Percentiles rank a stretch among this genome's conserved stretches.
Conservation (phyloP, 2,329 filamentous ascomycete genomes). For the Penicillium vulpinum region DNA sequence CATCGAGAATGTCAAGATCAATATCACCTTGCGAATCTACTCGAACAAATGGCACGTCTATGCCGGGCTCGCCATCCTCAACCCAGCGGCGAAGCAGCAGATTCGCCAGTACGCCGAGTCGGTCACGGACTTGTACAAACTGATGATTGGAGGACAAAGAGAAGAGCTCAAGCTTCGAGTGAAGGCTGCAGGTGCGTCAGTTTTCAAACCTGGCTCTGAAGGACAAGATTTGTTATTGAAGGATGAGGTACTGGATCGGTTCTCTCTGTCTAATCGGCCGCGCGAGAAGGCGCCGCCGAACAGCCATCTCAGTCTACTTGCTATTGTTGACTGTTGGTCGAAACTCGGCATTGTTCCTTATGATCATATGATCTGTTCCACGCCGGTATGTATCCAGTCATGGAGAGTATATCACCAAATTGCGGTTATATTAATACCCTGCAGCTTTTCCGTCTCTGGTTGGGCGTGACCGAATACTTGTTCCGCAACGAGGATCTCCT, state of each 20-base stretch:
- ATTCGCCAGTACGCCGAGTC: slow-evolving; percentile 91
- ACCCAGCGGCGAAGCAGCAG: slow-evolving; percentile 86
- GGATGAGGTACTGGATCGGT: slow-evolving; percentile 82
- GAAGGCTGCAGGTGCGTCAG: slow-evolving; percentile 73
- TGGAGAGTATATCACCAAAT: neutral
- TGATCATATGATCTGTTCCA: slow-evolving; percentile 99
- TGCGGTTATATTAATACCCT: slow-evolving; percentile 2
- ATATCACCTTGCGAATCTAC: slow-evolving; percentile 95
- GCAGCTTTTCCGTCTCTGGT: slow-evolving; percentile 85
- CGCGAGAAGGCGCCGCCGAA: slow-evolving; percentile 71
- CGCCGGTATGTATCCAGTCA: slow-evolving; percentile 61
- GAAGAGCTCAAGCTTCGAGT: slow-evolving; percentile 74
- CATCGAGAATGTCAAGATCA: slow-evolving; percentile 99
- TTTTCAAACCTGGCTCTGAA: slow-evolving; percentile 58
- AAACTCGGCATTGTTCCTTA: slow-evolving; percentile 91
- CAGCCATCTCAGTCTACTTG: slow-evolving; percentile 88
- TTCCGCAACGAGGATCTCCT: slow-evolving; percentile 81
- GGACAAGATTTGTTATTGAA: slow-evolving; percentile 68
- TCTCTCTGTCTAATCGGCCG: slow-evolving; percentile 73
- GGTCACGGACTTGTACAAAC: slow-evolving; percentile 91
- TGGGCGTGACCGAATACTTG: slow-evolving; percentile 95
- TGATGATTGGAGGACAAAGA: slow-evolving; percentile 85
- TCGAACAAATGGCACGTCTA: slow-evolving; percentile 99
- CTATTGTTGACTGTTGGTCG: slow-evolving; percentile 99
- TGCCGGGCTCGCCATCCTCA: slow-evolving; percentile 92